Base-by-base conservation (phyloP, 768 basidiomycete genomes). In the Boletus patriciae region DNA sequence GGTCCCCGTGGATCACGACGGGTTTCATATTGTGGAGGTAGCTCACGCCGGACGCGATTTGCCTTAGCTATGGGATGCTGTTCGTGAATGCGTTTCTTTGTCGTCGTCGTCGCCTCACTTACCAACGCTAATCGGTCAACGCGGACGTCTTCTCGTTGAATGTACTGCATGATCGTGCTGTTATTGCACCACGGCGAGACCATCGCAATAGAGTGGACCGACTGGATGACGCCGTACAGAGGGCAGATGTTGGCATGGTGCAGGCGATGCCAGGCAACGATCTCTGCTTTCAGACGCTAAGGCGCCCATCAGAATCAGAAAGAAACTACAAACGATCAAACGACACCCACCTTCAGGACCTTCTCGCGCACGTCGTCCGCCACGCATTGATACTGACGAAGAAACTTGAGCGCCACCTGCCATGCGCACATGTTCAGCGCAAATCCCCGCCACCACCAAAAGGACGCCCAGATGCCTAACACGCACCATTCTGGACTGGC, bases 161-260 rank as follows among this genome's bases (percentile, higher is more conserved):
- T 68, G 63, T 83, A 86, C 23, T 77, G 68, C 51, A 73, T 74
- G 51, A 86, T 72, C 9, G 79, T 82, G 10, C 85, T 84, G 49
- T 85, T 83, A 36, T 77, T 75, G 63, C 83, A 85, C 83, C 84
- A 87, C 5, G 80, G 79, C 6, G 85, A 85, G 0, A 86, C 83
- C 82, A 86, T 85, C 18, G 80, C 84, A 27, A 86, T 75, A 46
- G 80, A 79, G 34, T 77, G 74, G 29, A 73, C 69, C 6, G 76
- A 75, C 60, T 82, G 81, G 16, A 82, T 68, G 53, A 86, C 76
- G 3, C 85, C 85, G 52, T 78, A 81, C 27, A 86, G 67, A 42
- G 78, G 79, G 37, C 78, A 78, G 45, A 86, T 74, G 55, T 86
- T 83, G 43, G 73, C 73, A 56, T 86, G 84, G 43, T 75, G 80